These are phyloP conservation scores for Vaccinium darrowii DNA, from an alignment of 148 eudicot genomes.

Conservation along the genomic window DNA sequence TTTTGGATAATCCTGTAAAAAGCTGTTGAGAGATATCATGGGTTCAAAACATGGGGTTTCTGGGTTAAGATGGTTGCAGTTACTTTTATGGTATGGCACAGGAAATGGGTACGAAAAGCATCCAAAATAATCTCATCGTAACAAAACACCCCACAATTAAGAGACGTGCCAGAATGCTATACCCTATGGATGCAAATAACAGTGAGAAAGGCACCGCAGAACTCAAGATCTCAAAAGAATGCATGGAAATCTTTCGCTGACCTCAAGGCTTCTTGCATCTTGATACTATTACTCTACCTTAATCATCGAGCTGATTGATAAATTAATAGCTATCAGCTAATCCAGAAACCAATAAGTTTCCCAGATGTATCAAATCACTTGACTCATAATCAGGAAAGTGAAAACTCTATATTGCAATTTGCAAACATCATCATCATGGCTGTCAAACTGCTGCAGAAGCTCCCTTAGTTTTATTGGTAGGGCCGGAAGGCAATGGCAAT, in stretches of 20 bases:
- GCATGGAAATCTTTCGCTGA: neutral
- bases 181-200: neutral
- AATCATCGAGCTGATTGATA: neutral
- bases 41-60: conserved; percentile 6
- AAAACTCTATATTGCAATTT: neutral
- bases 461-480: neutral
- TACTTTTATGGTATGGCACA: neutral
- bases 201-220: neutral
- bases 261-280: neutral
- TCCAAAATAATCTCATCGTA: neutral
- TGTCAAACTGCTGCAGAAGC: neutral
- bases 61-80: neutral
- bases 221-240: neutral
- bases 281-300: neutral
- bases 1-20: neutral
- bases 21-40: neutral
- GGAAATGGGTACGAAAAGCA: neutral
- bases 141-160: neutral
- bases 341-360: neutral
- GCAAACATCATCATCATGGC: neutral
- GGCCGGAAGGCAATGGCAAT: neutral
- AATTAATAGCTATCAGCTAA: neutral
- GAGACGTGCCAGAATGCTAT: neutral
- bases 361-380: neutral
- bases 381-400: neutral